These are phyloP conservation scores for Rhododendron simsii DNA, from an alignment of 148 eudicot genomes.

Conservation along the genomic window DNA sequence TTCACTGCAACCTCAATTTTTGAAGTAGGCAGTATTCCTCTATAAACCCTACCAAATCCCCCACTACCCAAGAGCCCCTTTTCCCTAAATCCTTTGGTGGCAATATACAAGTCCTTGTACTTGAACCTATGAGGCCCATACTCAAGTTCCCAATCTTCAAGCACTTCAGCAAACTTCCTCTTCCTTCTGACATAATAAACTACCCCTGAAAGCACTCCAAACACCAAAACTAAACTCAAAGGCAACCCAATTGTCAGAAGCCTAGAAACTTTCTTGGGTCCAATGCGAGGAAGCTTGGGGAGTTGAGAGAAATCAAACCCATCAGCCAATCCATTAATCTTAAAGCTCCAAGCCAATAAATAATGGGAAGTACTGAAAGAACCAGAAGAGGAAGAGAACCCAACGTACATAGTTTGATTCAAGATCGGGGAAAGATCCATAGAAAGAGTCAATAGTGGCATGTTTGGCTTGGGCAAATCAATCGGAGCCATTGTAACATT, in stretches of 20 bases:
- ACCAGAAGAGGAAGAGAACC: slow-evolving; percentile 34
- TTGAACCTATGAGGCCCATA: slow-evolving; percentile 45
- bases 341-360: slow-evolving; percentile 29
- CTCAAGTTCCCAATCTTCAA: slow-evolving; percentile 52
- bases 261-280: slow-evolving; percentile 13
- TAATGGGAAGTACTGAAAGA: slow-evolving; percentile 17
- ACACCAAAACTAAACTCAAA: background rate
- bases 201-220: background rate
- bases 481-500: slow-evolving; percentile 42
- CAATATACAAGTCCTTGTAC: slow-evolving; percentile 39
- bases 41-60: slow-evolving; percentile 32
- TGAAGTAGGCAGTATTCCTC: slow-evolving; percentile 9
- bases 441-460: slow-evolving; percentile 25
- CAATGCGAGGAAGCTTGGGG: slow-evolving; percentile 23
- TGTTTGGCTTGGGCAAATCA: slow-evolving; percentile 24
- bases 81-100: slow-evolving; percentile 51
- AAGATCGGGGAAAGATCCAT: slow-evolving; percentile 29
- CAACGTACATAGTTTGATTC: slow-evolving; percentile 29
- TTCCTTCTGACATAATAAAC: slow-evolving; percentile 22
- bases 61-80: slow-evolving; percentile 29
- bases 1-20: slow-evolving; percentile 29
- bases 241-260: slow-evolving; percentile 13
- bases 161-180: slow-evolving; percentile 43
- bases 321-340: slow-evolving; percentile 15
- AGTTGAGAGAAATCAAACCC: slow-evolving; percentile 22